A percentile compares a stretch with the other conserved stretches of the same genome.
These are phyloP conservation scores for Trypethelium eluteriae DNA, from an alignment of 495 filamentous ascomycete genomes.

Conservation along the genomic window DNA sequence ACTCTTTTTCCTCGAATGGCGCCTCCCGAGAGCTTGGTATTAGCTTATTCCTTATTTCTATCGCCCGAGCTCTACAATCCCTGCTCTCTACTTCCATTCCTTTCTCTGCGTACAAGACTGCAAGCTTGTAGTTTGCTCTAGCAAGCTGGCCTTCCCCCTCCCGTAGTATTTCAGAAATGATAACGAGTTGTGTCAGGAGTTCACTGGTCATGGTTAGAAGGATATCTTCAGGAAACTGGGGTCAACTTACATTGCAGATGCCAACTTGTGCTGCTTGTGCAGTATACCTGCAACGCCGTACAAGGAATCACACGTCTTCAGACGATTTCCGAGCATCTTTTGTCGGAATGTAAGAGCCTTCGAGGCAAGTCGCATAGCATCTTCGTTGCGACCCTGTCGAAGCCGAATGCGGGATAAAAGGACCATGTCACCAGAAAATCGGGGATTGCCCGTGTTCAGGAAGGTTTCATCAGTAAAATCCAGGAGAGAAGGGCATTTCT, in stretches of 20 bases:
- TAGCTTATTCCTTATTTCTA: slow-evolving; percentile 11
- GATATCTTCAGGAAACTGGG: not conserved
- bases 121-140: slow-evolving; percentile 18
- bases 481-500: slow-evolving; percentile 28
- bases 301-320: slow-evolving; percentile 29
- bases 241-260: slow-evolving; percentile 19
- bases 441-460: slow-evolving; percentile 25
- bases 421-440: slow-evolving; percentile 26
- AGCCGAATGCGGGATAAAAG: slow-evolving; percentile 24
- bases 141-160: slow-evolving; percentile 20
- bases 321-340: slow-evolving; percentile 20
- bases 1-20: slow-evolving; percentile 19
- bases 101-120: slow-evolving; percentile 14
- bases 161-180: slow-evolving; percentile 14
- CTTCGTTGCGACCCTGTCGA: slow-evolving; percentile 15
- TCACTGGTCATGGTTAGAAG: slow-evolving; percentile 3
- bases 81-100: slow-evolving; percentile 9
- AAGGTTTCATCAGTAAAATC: slow-evolving; percentile 30
- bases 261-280: slow-evolving; percentile 18
- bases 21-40: not conserved
- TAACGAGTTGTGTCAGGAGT: slow-evolving; percentile 13
- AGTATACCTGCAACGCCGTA: slow-evolving; percentile 25
- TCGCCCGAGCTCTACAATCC: slow-evolving; percentile 1
- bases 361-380: slow-evolving; percentile 19
- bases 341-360: slow-evolving; percentile 25